Percentiles rank a stretch among this genome's conserved stretches.
Evolutionary conservation across 2,329 filamentous ascomycete genomes (phyloP).

Genomic region (Aspergillus fumigatiaffinis): DNA sequence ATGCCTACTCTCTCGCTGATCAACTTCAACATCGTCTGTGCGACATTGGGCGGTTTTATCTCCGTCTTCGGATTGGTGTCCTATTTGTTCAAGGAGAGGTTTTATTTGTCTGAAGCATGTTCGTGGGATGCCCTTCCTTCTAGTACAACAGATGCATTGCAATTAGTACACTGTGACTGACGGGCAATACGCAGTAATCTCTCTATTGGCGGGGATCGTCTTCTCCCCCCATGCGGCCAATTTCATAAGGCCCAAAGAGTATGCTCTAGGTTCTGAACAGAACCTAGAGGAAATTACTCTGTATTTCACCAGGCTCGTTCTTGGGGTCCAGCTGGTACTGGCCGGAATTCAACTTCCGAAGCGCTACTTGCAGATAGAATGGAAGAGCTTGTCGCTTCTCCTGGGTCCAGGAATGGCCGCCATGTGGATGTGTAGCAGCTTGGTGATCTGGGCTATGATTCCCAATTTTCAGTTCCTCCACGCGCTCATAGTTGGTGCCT

Average conservation of each 20-base stretch:
- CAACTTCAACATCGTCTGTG: conserved; percentile 82
- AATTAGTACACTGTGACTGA: neutral
- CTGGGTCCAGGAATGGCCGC: conserved; percentile 78
- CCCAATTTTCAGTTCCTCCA: conserved; percentile 70
- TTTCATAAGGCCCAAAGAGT: conserved; percentile 70
- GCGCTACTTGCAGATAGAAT: conserved; percentile 74
- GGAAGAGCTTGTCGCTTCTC: conserved; percentile 69
- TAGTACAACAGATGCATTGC: neutral
- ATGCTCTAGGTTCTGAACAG: conserved; percentile 56
- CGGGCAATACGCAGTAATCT: conserved; percentile 61
- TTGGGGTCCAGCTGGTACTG: conserved; percentile 85
- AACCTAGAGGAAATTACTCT: conserved; percentile 71
- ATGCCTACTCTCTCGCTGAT: conserved; percentile 63
- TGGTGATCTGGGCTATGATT: conserved; percentile 73
- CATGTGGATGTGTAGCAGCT: conserved; percentile 83
- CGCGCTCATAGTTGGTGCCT: conserved; percentile 74
- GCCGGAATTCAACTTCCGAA: conserved; percentile 84
- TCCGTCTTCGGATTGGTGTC: conserved; percentile 88
- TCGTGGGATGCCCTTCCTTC: conserved; percentile 37
- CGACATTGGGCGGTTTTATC: conserved; percentile 79
- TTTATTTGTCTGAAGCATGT: conserved; percentile 88
- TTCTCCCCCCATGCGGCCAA: conserved; percentile 77
- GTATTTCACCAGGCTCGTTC: conserved; percentile 79
- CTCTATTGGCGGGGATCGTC: conserved; percentile 70
- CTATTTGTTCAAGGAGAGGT: conserved; percentile 82